phyloP scores from a whole-genome alignment of 208 protist genomes.

The Leishmania aethiopica region DNA sequence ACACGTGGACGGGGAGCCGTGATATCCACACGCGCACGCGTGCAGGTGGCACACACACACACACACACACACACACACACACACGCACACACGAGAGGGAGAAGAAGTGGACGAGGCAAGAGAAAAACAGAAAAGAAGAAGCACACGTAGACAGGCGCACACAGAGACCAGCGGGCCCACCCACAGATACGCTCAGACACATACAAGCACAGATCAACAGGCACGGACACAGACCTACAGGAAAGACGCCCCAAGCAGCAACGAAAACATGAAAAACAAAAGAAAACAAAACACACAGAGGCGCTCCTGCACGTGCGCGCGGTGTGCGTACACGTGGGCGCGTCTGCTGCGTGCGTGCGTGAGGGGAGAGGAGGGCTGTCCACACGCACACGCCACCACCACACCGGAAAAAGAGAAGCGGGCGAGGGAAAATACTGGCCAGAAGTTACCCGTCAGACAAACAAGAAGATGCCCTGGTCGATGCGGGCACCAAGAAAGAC shows the following conservation, averaged over 20 bases:
- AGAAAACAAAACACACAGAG: no score
- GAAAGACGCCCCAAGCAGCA: neutral
- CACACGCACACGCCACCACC: neutral
- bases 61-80: neutral
- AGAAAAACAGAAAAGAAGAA: neutral
- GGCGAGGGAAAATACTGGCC: neutral
- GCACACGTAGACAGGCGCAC: neutral
- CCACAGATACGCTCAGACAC: neutral
- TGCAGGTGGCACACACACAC: neutral
- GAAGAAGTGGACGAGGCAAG: neutral
- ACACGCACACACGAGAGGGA: neutral
- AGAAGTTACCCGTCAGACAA: neutral
- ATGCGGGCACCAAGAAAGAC: neutral
- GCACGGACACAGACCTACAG: neutral
- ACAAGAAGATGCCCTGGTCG: no score
- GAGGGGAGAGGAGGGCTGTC: neutral
- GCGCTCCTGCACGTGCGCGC: neutral
- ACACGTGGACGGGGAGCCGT: neutral
- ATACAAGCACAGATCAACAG: neutral
- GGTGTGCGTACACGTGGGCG: neutral
- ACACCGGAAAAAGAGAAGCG: neutral
- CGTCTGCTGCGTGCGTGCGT: neutral
- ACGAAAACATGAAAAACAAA: neutral
- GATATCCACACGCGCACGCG: neutral
- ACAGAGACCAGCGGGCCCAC: no score